Conservation (phyloP, 2,329 filamentous ascomycete species). For the Epichloe gansuensis region DNA sequence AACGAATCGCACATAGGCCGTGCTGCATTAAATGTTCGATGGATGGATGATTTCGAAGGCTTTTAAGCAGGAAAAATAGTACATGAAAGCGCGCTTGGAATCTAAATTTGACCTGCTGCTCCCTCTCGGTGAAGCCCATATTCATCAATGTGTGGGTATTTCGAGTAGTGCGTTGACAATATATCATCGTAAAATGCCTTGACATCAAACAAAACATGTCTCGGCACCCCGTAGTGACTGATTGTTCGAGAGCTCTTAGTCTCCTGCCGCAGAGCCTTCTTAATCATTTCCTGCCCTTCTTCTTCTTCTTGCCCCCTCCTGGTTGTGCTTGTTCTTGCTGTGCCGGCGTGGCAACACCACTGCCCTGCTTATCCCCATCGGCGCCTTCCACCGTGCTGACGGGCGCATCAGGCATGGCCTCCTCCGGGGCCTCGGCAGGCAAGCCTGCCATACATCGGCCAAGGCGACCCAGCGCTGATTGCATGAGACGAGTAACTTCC, state of each 20-base stretch:
- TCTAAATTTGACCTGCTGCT: background rate
- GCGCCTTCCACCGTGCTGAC: constrained; percentile 5
- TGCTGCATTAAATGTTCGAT: constrained; percentile 6
- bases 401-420: constrained; percentile 29
- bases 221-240: background rate
- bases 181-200: background rate
- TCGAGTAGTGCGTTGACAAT: background rate
- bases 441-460: constrained; percentile 56
- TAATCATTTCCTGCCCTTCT: constrained; percentile 53
- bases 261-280: background rate
- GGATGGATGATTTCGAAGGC: constrained; percentile 7
- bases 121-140: background rate
- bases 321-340: constrained; percentile 13
- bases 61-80: background rate
- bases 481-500: constrained; percentile 73
- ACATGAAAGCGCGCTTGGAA: background rate
- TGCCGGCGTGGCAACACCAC: constrained; percentile 15
- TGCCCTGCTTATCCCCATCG: constrained; percentile 19
- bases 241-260: background rate
- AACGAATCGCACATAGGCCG: background rate
- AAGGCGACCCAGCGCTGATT: constrained; percentile 58
- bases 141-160: background rate
- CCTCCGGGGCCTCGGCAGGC: constrained; percentile 28
- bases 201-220: background rate
- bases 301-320: constrained; percentile 51